Evolutionary conservation across 352 stramenopile species (phyloP).

Genomic region (Globisporangium heterothallicum): DNA sequence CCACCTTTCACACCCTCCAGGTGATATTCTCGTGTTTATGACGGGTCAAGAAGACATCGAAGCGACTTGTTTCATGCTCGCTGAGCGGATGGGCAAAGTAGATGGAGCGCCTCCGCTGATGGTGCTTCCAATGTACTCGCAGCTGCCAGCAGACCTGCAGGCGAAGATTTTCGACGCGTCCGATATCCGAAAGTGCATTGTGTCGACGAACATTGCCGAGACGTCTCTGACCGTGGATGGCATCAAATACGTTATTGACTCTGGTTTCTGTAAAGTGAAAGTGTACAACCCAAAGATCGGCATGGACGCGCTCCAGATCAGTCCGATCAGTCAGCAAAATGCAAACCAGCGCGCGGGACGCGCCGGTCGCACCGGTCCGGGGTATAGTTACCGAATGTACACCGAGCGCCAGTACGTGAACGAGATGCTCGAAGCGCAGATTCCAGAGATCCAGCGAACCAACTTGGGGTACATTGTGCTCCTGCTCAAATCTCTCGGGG

Average conservation of each 20-base stretch:
- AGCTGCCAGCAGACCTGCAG: slow-evolving; percentile 96
- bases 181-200: slow-evolving; percentile 94
- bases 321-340: slow-evolving; percentile 96
- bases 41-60: slow-evolving; percentile 99
- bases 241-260: slow-evolving; percentile 98
- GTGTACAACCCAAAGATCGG: slow-evolving; percentile 99
- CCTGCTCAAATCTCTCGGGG: slow-evolving; percentile 96
- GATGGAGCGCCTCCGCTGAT: slow-evolving; percentile 92
- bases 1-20: slow-evolving; percentile 94
- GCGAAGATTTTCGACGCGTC: slow-evolving; percentile 97
- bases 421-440: slow-evolving; percentile 96
- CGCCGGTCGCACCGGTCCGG: slow-evolving; percentile 87
- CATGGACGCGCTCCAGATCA: slow-evolving; percentile 97
- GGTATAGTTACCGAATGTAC: slow-evolving; percentile 95
- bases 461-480: slow-evolving; percentile 98
- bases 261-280: slow-evolving; percentile 98
- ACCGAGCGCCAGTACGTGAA: slow-evolving; percentile 96
- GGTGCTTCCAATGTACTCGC: slow-evolving; percentile 99
- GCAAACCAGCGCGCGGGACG: slow-evolving; percentile 96
- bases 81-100: slow-evolving; percentile 93
- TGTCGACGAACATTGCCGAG: slow-evolving; percentile 98
- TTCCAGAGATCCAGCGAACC: slow-evolving; percentile 97
- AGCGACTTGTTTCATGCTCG: slow-evolving; percentile 91
- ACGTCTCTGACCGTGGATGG: slow-evolving; percentile 95
- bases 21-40: slow-evolving; percentile 99